Evolutionary conservation across 805 yeast species (phyloP).

Genomic region (Metschnikowia borealis): DNA sequence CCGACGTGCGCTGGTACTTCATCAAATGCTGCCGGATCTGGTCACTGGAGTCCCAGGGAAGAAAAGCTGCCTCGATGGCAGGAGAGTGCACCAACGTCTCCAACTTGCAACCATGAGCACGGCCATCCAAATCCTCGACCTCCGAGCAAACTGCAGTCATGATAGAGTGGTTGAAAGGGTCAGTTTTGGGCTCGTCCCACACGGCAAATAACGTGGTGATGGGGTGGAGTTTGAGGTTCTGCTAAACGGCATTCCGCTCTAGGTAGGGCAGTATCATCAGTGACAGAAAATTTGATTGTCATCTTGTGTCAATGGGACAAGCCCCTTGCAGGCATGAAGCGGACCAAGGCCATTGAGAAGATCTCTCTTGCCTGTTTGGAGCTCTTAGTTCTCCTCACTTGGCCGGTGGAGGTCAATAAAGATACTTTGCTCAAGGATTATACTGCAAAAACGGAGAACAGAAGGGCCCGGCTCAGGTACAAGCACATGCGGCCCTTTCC

Average conservation of each 20-base stretch:
- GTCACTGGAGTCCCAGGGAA: constrained; percentile 42
- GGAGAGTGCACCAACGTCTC: constrained; percentile 50
- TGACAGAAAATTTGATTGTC: constrained; percentile 65
- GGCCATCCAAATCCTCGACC: constrained; percentile 48
- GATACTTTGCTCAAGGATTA: constrained; percentile 43
- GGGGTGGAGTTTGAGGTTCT: constrained; percentile 51
- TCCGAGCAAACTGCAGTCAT: constrained; percentile 47
- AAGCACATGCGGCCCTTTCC: constrained; percentile 62
- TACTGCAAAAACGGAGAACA: constrained; percentile 55
- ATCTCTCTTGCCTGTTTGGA: constrained; percentile 73
- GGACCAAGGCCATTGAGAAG: constrained; percentile 42
- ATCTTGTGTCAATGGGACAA: constrained; percentile 73
- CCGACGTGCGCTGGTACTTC: constrained; percentile 34
- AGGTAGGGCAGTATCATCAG: no score
- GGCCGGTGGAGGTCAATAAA: constrained; percentile 72
- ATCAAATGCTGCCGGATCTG: constrained; percentile 29
- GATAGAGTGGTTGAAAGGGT: constrained; percentile 41
- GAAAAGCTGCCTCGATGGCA: constrained; percentile 27
- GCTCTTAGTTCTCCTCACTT: constrained; percentile 74
- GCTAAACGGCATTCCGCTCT: no score
- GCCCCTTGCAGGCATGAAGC: constrained; percentile 23
- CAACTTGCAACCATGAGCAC: constrained; percentile 49
- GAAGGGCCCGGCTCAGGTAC: constrained; percentile 53
- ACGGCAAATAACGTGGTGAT: constrained; percentile 35
- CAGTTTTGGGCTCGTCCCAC: constrained; percentile 28